A percentile compares a stretch with the other conserved stretches of the same genome.
These are phyloP conservation scores for Clarireedia sp. DNA, from an alignment of 2,329 filamentous ascomycete genomes.

Conservation along the genomic window DNA sequence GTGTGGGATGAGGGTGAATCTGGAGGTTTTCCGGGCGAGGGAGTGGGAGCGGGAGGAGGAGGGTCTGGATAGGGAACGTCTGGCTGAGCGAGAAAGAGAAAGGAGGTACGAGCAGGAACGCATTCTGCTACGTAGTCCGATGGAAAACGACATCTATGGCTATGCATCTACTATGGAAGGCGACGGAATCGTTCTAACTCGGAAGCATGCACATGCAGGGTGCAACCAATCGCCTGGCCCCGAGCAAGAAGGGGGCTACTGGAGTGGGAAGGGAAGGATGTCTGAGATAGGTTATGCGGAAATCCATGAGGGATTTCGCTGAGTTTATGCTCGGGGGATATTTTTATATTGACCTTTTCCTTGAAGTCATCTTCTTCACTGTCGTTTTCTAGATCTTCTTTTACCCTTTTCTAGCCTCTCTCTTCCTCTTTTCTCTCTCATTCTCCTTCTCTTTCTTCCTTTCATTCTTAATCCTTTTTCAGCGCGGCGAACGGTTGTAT, in stretches of 20 bases:
- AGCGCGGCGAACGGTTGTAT: background rate
- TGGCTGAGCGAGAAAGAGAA: too few species aligned
- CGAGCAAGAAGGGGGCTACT: background rate
- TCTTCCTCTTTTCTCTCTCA: background rate
- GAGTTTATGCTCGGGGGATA: background rate
- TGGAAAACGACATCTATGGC: too few species aligned
- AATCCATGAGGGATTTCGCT: background rate
- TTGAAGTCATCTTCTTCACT: too few species aligned
- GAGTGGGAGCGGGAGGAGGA: background rate
- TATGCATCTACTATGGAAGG: background rate
- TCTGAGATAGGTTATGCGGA: background rate
- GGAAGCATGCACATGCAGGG: background rate
- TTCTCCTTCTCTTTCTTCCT: background rate
- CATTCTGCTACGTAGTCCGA: too few species aligned
- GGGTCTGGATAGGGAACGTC: background rate
- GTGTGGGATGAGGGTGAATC: conserved; percentile 53
- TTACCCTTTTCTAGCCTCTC: too few species aligned
- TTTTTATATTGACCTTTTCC: too few species aligned
- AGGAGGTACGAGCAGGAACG: too few species aligned
- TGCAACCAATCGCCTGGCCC: background rate
- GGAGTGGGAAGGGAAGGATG: background rate
- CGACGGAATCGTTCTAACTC: too few species aligned
- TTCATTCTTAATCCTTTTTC: background rate
- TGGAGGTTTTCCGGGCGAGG: conserved; percentile 40
- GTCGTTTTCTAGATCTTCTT: too few species aligned